Evolutionary conservation across 345 rosid genomes (phyloP).

Genomic region (Aurinia saxatilis): DNA sequence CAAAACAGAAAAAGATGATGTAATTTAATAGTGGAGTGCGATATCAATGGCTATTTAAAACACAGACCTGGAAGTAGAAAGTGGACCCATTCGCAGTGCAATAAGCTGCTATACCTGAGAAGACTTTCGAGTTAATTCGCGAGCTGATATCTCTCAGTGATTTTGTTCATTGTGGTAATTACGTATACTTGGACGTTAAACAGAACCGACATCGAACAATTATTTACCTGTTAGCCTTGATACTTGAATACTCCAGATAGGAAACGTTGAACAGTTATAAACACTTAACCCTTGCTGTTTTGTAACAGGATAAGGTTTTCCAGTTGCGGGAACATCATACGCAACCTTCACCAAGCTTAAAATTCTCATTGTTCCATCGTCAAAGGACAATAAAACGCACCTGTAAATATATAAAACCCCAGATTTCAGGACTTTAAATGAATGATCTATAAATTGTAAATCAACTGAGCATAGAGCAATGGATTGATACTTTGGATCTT

Average conservation of each 20-base stretch:
- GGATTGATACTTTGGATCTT: conserved; percentile 55
- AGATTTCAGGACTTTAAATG: background rate
- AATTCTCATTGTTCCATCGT: conserved; percentile 70
- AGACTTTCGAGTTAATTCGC: background rate
- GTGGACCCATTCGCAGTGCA: conserved; percentile 74
- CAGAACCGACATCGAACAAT: background rate
- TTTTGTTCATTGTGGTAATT: background rate
- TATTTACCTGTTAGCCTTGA: conserved; percentile 65
- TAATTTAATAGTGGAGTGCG: background rate
- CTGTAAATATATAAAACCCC: conserved; percentile 34
- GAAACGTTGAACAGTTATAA: conserved; percentile 56
- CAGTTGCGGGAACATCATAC: conserved; percentile 65
- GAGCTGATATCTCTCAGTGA: background rate
- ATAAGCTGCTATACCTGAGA: conserved; percentile 77
- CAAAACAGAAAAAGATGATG: background rate
- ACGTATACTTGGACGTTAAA: background rate
- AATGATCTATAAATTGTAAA: conserved; percentile 11
- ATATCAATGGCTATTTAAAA: background rate
- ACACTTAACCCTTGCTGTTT: conserved; percentile 68
- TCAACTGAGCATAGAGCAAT: background rate
- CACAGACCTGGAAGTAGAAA: conserved; percentile 60
- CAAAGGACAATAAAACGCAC: conserved; percentile 61
- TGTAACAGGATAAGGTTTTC: conserved; percentile 47
- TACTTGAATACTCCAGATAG: conserved; percentile 78
- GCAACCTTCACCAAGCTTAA: conserved; percentile 74